phyloP scores from a whole-genome alignment of 306 rosid species.

The Delonix regia region DNA sequence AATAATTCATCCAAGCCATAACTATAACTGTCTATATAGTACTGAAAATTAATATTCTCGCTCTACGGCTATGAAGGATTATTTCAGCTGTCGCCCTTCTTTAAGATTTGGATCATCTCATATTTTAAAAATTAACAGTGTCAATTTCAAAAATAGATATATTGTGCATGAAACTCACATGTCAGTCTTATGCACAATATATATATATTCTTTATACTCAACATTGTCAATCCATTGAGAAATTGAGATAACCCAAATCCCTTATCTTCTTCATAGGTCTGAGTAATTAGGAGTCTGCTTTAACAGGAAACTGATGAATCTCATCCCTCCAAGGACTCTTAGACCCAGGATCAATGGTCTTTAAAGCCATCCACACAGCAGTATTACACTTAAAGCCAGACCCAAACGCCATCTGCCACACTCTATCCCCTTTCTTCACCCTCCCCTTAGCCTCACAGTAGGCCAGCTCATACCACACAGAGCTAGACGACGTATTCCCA shows the following conservation, averaged over 20 bases:
- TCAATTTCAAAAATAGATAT: no score
- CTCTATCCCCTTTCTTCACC: constrained; percentile 34
- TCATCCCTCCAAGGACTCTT: constrained; percentile 41
- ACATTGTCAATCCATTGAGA: no score
- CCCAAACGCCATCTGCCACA: constrained; percentile 44
- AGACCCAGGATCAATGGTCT: constrained; percentile 28
- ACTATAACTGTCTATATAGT: background rate
- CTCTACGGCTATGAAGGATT: no score
- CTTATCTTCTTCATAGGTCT: background rate
- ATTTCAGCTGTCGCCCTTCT: no score
- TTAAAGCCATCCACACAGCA: constrained; percentile 35
- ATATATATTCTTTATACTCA: no score
- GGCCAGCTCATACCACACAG: constrained; percentile 40
- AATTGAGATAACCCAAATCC: background rate
- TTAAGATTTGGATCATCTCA: background rate
- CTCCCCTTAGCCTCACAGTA: constrained; percentile 42
- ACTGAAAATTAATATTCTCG: background rate
- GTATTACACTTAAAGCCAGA: constrained; percentile 44
- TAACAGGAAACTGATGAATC: constrained; percentile 37
- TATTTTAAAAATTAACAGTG: background rate
- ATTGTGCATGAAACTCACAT: no score
- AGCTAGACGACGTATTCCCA: constrained; percentile 41
- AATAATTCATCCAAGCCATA: background rate
- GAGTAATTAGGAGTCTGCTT: background rate
- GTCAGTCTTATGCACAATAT: no score